These are phyloP conservation scores for Aureobasidium sp. DNA, from an alignment of 2,329 filamentous ascomycete species.

Conservation along the genomic window DNA sequence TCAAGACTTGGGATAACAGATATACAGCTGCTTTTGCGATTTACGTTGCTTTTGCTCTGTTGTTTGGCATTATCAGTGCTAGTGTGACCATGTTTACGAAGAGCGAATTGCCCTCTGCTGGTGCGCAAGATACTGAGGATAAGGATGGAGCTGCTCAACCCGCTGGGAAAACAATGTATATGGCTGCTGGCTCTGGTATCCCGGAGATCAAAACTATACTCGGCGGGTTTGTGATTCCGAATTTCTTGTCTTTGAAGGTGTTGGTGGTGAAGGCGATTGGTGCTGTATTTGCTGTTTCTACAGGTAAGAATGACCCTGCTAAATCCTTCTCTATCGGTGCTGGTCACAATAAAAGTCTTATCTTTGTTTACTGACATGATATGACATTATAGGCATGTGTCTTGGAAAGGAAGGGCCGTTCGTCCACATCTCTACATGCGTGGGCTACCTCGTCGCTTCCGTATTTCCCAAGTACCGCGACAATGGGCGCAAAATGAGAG, in stretches of 20 bases:
- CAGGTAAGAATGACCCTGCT: constrained; percentile 30
- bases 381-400: constrained; percentile 42
- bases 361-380: background rate
- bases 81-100: constrained; percentile 46
- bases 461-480: constrained; percentile 51
- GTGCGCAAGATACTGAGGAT: constrained; percentile 28
- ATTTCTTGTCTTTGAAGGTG: constrained; percentile 50
- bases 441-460: constrained; percentile 47
- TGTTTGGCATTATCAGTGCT: constrained; percentile 45
- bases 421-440: constrained; percentile 54
- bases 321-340: background rate
- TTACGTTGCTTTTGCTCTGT: constrained; percentile 44
- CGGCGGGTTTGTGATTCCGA: constrained; percentile 54
- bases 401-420: constrained; percentile 58
- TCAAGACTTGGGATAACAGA: constrained; percentile 38
- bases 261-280: constrained; percentile 53
- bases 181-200: constrained; percentile 53
- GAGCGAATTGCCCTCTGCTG: constrained; percentile 40
- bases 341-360: too few relatives aligned
- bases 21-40: constrained; percentile 41
- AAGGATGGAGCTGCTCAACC: constrained; percentile 22
- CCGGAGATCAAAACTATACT: constrained; percentile 58
- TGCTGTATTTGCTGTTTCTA: constrained; percentile 51
- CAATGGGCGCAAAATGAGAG: constrained; percentile 52
- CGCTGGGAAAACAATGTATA: constrained; percentile 49